Evolutionary conservation across 345 rosid species (phyloP).

Genomic region (Gossypium turneri): DNA sequence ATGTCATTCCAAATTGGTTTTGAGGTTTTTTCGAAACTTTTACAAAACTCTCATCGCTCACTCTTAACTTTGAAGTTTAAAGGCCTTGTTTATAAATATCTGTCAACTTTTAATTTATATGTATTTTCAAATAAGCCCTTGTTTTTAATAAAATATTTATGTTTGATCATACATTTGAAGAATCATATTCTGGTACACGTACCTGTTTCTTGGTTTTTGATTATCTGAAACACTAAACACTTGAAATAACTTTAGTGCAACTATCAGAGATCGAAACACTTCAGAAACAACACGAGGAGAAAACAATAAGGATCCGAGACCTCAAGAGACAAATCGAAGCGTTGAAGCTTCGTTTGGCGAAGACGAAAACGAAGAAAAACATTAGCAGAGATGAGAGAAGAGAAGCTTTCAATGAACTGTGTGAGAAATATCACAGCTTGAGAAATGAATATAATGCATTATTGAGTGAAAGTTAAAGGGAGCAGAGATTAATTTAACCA

Average conservation of each 20-base stretch:
- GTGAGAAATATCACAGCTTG: conserved; percentile 29
- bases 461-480: conserved; percentile 22
- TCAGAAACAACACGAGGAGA: conserved; percentile 37
- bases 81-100: no score
- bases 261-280: conserved; percentile 31
- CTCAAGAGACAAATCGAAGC: conserved; percentile 40
- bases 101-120: no score
- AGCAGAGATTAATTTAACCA: neutral
- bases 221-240: neutral
- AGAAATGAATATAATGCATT: conserved; percentile 40
- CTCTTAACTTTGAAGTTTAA: no score
- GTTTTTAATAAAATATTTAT: no score
- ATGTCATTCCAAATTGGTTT: no score
- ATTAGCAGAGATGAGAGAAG: conserved; percentile 28
- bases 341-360: conserved; percentile 31
- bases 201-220: neutral
- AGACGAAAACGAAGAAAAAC: conserved; percentile 9
- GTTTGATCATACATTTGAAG: no score
- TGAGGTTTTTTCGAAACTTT: no score
- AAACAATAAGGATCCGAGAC: conserved; percentile 33
- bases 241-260: neutral
- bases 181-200: no score
- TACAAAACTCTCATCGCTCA: no score
- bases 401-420: conserved; percentile 28
- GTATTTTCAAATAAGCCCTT: no score